Conservation (phyloP, 2,329 filamentous ascomycete species). For the Aspergillus neoniger region DNA sequence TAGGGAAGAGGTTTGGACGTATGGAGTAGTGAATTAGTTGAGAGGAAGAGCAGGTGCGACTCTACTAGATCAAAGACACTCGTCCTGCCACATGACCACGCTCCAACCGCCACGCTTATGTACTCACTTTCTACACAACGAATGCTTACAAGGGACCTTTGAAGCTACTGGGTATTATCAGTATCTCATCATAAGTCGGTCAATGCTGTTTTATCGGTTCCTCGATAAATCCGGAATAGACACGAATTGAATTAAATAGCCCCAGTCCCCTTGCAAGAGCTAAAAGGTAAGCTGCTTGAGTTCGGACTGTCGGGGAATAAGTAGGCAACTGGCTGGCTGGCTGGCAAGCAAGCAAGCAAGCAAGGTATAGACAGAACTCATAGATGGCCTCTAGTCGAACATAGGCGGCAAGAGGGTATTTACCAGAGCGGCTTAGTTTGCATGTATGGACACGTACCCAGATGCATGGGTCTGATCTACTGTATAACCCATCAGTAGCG, state of each 20-base stretch:
- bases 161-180: too few relatives aligned
- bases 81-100: too few relatives aligned
- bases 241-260: neutral
- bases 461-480: neutral
- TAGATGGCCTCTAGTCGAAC: neutral
- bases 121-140: too few relatives aligned
- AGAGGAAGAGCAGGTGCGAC: too few relatives aligned
- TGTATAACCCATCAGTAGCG: neutral
- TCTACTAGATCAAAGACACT: too few relatives aligned
- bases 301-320: too few relatives aligned
- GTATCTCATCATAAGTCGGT: neutral
- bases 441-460: conserved; percentile 3
- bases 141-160: too few relatives aligned
- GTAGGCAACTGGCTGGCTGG: too few relatives aligned
- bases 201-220: neutral
- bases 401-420: neutral
- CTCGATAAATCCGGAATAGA: neutral
- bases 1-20: too few relatives aligned
- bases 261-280: neutral
- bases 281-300: neutral
- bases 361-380: neutral
- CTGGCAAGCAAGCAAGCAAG: neutral
- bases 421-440: neutral
- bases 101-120: too few relatives aligned
- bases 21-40: too few relatives aligned